Evolutionary conservation across 164 flowering plant species (phyloP).

Genomic region (Liquidambar formosana): DNA sequence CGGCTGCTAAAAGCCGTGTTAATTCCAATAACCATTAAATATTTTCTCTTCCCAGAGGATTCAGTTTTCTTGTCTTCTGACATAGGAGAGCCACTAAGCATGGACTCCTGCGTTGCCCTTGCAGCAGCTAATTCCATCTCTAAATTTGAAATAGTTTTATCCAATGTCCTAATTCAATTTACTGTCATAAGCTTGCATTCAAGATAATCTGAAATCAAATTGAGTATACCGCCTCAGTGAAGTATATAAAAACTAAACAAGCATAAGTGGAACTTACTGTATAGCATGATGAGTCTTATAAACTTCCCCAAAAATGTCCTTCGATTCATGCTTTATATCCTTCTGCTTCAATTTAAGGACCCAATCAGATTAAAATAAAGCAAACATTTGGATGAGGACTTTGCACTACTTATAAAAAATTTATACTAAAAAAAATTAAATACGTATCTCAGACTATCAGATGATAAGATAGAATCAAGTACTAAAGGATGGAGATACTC

Average conservation of each 20-base stretch:
- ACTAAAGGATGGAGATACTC: constrained; percentile 14
- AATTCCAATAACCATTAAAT: constrained; percentile 62
- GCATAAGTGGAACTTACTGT: constrained; percentile 36
- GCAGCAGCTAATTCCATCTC: constrained; percentile 73
- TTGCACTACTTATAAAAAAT: too few species aligned
- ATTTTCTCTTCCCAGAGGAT: constrained; percentile 35
- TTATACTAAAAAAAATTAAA: too few species aligned
- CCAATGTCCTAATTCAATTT: constrained; percentile 41
- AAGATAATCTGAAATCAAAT: not conserved
- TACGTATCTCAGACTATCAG: too few species aligned
- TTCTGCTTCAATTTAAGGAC: constrained; percentile 28
- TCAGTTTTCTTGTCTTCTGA: constrained; percentile 34
- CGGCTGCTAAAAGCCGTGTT: constrained; percentile 76
- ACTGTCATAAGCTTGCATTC: not conserved
- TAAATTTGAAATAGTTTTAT: constrained; percentile 56
- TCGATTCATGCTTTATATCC: constrained; percentile 38
- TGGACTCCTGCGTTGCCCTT: constrained; percentile 52
- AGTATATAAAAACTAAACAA: not conserved
- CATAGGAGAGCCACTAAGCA: constrained; percentile 41
- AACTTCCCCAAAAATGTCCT: constrained; percentile 43
- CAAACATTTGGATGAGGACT: not conserved
- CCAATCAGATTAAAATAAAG: constrained; percentile 9
- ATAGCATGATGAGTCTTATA: constrained; percentile 46
- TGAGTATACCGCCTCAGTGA: not conserved
- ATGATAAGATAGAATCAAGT: not conserved